A percentile compares a stretch with the other conserved stretches of the same genome.
These are phyloP conservation scores for Pseudofabraea citricarpa DNA, from an alignment of 2,329 filamentous ascomycete species.

Conservation along the genomic window DNA sequence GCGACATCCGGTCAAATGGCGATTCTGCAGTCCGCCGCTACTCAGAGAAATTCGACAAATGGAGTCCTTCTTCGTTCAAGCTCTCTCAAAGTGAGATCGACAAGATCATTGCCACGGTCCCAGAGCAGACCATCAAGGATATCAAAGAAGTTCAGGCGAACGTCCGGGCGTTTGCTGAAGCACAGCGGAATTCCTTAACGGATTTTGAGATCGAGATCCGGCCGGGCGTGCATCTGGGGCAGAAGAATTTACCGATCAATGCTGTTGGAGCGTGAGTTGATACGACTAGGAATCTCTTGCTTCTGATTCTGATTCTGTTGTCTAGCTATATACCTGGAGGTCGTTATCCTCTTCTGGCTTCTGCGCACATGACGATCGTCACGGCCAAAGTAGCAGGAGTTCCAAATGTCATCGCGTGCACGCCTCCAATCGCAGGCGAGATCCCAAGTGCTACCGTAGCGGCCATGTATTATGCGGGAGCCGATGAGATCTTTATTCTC, in stretches of 20 bases:
- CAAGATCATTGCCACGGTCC: slow-evolving; percentile 36
- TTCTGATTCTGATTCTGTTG: neutral
- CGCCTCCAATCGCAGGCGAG: slow-evolving; percentile 43
- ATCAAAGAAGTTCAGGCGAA: slow-evolving; percentile 48
- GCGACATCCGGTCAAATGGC: slow-evolving; percentile 39
- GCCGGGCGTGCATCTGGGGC: slow-evolving; percentile 45
- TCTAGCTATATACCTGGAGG: slow-evolving; percentile 43
- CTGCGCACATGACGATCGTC: slow-evolving; percentile 50
- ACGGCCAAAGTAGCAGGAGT: slow-evolving; percentile 51
- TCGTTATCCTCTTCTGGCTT: slow-evolving; percentile 47
- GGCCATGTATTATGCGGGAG: slow-evolving; percentile 44
- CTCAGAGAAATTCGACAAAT: slow-evolving; percentile 49
- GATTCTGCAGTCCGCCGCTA: slow-evolving; percentile 44
- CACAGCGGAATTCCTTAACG: slow-evolving; percentile 37
- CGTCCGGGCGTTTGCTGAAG: slow-evolving; percentile 42
- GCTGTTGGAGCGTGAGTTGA: slow-evolving; percentile 36
- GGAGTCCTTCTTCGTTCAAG: slow-evolving; percentile 43
- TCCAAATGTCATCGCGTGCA: slow-evolving; percentile 43
- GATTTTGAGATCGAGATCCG: slow-evolving; percentile 48
- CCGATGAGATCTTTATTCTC: slow-evolving; percentile 45
- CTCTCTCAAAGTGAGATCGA: slow-evolving; percentile 40
- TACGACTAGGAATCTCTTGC: neutral
- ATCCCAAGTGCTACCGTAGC: slow-evolving; percentile 45
- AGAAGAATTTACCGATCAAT: slow-evolving; percentile 44
- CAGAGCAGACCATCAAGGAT: slow-evolving; percentile 44